These are phyloP conservation scores for Boletus rufocinnamomeus DNA, from an alignment of 768 basidiomycete genomes.

Conservation along the genomic window DNA sequence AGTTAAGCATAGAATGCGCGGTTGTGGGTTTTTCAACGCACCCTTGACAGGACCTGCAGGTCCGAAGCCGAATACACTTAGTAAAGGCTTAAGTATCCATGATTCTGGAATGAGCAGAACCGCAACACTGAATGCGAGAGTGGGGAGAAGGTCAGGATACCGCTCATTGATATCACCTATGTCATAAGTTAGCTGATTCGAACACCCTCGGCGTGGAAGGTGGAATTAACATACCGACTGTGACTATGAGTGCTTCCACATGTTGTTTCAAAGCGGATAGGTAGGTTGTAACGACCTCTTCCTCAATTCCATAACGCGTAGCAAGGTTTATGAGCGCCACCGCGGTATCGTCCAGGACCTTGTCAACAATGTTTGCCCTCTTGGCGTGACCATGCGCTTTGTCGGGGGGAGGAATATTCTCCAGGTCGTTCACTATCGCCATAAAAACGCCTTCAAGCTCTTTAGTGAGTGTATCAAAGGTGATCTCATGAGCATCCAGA, in stretches of 20 bases:
- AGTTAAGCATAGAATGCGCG: not conserved
- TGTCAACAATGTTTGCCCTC: slow-evolving; percentile 8
- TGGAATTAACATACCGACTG: slow-evolving; percentile 8
- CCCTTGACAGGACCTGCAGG: slow-evolving; percentile 1
- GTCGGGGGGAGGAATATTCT: not conserved
- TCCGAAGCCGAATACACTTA: slow-evolving; percentile 20
- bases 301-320: slow-evolving; percentile 4
- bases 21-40: not conserved
- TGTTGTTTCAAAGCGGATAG: slow-evolving; percentile 4
- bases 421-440: slow-evolving; percentile 1
- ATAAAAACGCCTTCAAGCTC: slow-evolving; percentile 20
- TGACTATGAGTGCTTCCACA: slow-evolving; percentile 2
- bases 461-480: slow-evolving; percentile 4
- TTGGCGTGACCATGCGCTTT: slow-evolving; percentile 6
- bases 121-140: slow-evolving; percentile 6
- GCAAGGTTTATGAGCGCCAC: slow-evolving; percentile 5
- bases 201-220: not conserved
- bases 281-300: slow-evolving; percentile 5
- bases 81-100: slow-evolving; percentile 19
- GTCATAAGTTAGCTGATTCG: not conserved
- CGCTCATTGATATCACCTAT: slow-evolving; percentile 19
- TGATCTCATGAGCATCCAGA: slow-evolving; percentile 7
- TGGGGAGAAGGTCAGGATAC: slow-evolving; percentile 9
- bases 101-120: slow-evolving; percentile 15
- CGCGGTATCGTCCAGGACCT: slow-evolving; percentile 4